phyloP scores from a whole-genome alignment of 306 rosid species.

The Trifolium fragiferum region DNA sequence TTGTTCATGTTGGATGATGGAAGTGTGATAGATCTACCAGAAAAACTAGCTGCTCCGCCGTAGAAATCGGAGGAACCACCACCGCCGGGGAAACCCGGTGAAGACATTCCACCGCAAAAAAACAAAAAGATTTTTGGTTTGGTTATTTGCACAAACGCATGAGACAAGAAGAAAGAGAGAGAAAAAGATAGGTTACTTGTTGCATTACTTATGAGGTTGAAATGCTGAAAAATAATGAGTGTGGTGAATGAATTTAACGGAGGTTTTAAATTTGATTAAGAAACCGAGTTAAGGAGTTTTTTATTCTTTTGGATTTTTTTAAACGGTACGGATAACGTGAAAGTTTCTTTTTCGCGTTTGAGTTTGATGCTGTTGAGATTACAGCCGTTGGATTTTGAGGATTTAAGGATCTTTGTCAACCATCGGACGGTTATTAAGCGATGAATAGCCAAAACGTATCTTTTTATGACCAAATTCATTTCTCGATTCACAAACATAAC shows the following conservation, averaged over 20 bases:
- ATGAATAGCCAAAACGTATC: not conserved
- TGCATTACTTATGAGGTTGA: constrained; percentile 18
- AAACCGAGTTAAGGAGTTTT: constrained; percentile 25
- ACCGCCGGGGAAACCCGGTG: constrained; percentile 75
- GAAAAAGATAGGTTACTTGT: constrained; percentile 38
- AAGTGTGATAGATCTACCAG: constrained; percentile 54
- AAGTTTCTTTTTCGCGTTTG: not conserved
- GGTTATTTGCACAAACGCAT: constrained; percentile 52
- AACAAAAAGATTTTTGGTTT: constrained; percentile 40
- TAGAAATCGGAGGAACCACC: constrained; percentile 66
- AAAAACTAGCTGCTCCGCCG: constrained; percentile 7
- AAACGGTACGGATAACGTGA: constrained; percentile 16
- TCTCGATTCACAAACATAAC: not conserved
- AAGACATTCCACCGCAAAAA: constrained; percentile 47
- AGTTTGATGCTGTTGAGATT: constrained; percentile 21
- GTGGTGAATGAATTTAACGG: constrained; percentile 49
- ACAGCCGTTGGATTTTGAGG: constrained; percentile 37
- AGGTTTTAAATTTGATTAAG: constrained; percentile 35
- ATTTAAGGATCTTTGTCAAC: not conserved
- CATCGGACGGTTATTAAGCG: constrained; percentile 5
- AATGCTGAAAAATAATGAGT: constrained; percentile 41
- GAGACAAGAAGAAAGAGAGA: constrained; percentile 37
- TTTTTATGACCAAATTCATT: constrained; percentile 3
- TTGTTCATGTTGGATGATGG: not conserved
- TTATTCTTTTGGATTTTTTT: not conserved